A percentile compares a stretch with the other conserved stretches of the same genome.
Conservation (phyloP, 208 protist species). For the Blechomonas ayalai region DNA sequence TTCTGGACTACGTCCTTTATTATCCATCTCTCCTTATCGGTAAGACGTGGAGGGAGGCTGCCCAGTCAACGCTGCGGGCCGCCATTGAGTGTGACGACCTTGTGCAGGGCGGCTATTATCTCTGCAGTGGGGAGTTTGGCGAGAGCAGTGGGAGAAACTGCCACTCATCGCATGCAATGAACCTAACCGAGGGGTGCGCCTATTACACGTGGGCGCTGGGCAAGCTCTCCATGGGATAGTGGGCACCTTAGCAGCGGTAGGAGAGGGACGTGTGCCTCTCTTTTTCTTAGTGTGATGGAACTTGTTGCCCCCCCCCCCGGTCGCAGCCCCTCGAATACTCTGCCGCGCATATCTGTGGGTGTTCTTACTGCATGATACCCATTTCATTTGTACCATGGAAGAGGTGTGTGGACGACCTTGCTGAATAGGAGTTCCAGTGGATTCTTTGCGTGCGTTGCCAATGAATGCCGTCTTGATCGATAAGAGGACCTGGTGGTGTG, state of each 20-base stretch:
- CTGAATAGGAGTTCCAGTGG: too few relatives aligned
- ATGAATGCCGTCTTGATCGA: too few relatives aligned
- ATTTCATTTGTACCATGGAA: neutral
- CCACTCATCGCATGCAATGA: slow-evolving; percentile 42
- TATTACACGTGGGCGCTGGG: slow-evolving; percentile 44
- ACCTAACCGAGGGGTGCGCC: slow-evolving; percentile 13
- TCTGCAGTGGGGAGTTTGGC: slow-evolving; percentile 70
- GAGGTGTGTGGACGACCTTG: neutral
- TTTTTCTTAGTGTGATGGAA: neutral
- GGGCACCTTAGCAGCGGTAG: neutral
- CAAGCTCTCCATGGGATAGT: slow-evolving; percentile 16
- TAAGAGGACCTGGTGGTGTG: too few relatives aligned
- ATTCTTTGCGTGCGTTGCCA: too few relatives aligned
- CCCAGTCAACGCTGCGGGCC: slow-evolving; percentile 57
- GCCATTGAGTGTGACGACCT: slow-evolving; percentile 43
- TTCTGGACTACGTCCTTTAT: slow-evolving; percentile 73
- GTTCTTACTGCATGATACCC: neutral
- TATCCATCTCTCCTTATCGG: slow-evolving; percentile 75
- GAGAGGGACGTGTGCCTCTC: too few relatives aligned
- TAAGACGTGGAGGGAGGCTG: slow-evolving; percentile 76
- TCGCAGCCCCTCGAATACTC: neutral
- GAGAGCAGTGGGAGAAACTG: slow-evolving; percentile 47
- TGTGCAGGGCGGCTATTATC: slow-evolving; percentile 72
- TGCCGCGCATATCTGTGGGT: neutral
- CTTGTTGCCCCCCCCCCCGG: neutral